Percentiles rank a stretch among this genome's conserved stretches.
Conservation (phyloP, 2,329 filamentous ascomycete genomes). For the Sporothrix pseudoabietina region DNA sequence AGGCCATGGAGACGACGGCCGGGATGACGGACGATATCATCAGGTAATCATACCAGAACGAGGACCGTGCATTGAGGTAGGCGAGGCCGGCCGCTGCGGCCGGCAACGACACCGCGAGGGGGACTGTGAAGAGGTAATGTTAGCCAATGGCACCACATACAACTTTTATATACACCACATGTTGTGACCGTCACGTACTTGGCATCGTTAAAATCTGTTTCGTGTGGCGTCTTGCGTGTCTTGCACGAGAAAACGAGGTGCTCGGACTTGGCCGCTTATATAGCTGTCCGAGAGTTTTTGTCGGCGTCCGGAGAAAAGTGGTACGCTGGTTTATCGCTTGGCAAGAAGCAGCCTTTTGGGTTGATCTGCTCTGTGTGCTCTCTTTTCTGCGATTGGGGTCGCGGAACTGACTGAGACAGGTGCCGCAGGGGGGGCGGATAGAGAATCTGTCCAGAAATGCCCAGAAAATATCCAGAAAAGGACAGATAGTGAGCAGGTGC, state of each 20-base stretch:
- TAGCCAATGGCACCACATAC: not conserved
- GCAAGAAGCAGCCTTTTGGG: not conserved
- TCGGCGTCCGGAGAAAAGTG: not conserved
- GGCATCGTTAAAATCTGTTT: slow-evolving; percentile 7
- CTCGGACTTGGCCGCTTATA: not conserved
- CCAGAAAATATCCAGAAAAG: not conserved
- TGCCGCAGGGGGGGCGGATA: not conserved
- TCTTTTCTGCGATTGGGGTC: not conserved
- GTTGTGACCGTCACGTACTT: slow-evolving; percentile 9
- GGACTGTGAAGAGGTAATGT: slow-evolving; percentile 45
- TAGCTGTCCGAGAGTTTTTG: not conserved
- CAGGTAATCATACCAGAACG: slow-evolving; percentile 65
- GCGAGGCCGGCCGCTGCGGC: slow-evolving; percentile 68
- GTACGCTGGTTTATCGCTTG: not conserved
- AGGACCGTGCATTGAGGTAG: slow-evolving; percentile 74
- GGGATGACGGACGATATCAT: slow-evolving; percentile 60
- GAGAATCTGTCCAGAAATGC: not conserved
- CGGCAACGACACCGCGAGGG: slow-evolving; percentile 58
- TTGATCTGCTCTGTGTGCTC: not conserved
- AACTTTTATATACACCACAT: not conserved
- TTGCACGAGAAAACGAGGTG: not conserved
- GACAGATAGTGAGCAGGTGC: not conserved
- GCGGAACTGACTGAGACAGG: slow-evolving; percentile 5
- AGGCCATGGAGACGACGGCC: slow-evolving; percentile 47
- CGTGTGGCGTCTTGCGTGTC: slow-evolving; percentile 3